Percentiles rank a stretch among this genome's conserved stretches.
Evolutionary conservation across 108 stramenopile genomes (phyloP).

Genomic region (Nannochloropsis salina): DNA sequence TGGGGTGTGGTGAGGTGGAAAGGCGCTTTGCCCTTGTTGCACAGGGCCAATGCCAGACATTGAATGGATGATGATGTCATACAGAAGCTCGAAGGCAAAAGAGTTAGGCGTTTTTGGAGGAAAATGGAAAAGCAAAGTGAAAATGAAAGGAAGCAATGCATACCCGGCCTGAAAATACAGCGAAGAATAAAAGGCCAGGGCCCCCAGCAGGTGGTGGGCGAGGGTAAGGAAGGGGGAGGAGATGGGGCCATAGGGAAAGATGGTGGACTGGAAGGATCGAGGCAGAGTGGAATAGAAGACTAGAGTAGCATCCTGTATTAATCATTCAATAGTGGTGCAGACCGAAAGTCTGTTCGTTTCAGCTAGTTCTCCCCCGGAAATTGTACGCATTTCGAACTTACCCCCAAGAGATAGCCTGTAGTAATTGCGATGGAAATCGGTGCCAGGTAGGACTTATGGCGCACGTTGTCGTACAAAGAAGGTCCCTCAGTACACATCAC

Average conservation of each 20-base stretch:
- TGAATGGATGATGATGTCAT: too few species aligned
- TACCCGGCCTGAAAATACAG: not conserved
- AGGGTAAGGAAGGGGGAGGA: not conserved
- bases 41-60: too few species aligned
- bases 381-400: not conserved
- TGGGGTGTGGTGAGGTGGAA: too few species aligned
- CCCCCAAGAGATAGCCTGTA: constrained; percentile 5
- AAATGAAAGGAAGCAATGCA: not conserved
- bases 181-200: not conserved
- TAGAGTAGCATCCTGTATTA: not conserved
- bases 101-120: too few species aligned
- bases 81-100: too few species aligned
- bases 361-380: too few species aligned
- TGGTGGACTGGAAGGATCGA: not conserved
- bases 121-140: too few species aligned
- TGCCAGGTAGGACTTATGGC: not conserved
- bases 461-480: not conserved
- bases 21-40: too few species aligned
- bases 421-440: not conserved
- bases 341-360: not conserved
- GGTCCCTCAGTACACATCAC: not conserved
- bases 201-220: not conserved
- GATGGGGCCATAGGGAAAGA: not conserved
- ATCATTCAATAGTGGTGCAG: not conserved
- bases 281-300: constrained; percentile 1